A percentile compares a stretch with the other conserved stretches of the same genome.
Conservation (phyloP, 1,284 basidiomycete species). For the Trichosporon inkin region DNA sequence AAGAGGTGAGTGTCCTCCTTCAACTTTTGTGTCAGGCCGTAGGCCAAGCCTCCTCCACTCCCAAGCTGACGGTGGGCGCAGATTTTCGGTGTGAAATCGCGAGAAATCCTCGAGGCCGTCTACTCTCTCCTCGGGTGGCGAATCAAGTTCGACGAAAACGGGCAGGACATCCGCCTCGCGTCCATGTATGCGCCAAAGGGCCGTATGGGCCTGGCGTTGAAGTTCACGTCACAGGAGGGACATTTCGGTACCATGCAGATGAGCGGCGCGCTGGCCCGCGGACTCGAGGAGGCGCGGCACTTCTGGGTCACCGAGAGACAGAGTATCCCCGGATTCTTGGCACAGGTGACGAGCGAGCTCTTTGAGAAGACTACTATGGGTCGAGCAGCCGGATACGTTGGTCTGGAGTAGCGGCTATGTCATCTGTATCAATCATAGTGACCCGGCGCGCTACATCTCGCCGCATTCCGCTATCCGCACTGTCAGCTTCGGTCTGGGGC, state of each 20-base stretch:
- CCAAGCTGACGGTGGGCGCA: conserved; percentile 18
- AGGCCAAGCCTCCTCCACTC: no score
- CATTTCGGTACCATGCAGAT: conserved; percentile 55
- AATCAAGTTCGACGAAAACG: conserved; percentile 56
- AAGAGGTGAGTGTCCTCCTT: conserved; percentile 46
- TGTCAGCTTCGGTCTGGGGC: conserved; percentile 16
- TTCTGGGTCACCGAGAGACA: conserved; percentile 55
- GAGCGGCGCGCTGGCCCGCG: conserved; percentile 48
- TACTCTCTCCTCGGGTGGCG: conserved; percentile 57
- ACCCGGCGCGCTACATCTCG: conserved; percentile 50
- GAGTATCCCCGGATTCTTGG: conserved; percentile 55
- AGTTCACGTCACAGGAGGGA: conserved; percentile 50
- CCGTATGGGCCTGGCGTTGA: conserved; percentile 52
- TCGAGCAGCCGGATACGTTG: conserved; percentile 44
- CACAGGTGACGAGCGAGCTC: conserved; percentile 54
- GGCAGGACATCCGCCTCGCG: conserved; percentile 55
- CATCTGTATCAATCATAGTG: background rate
- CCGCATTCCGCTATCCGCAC: conserved; percentile 51
- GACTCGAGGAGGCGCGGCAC: conserved; percentile 51
- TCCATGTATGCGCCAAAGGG: conserved; percentile 56
- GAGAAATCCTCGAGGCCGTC: conserved; percentile 56
- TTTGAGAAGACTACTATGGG: conserved; percentile 52
- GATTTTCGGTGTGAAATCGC: conserved; percentile 54
- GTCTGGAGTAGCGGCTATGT: conserved; percentile 28
- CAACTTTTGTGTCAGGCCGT: no score